Evolutionary conservation across 352 stramenopile species (phyloP).

Genomic region (Phytophthora citricola): DNA sequence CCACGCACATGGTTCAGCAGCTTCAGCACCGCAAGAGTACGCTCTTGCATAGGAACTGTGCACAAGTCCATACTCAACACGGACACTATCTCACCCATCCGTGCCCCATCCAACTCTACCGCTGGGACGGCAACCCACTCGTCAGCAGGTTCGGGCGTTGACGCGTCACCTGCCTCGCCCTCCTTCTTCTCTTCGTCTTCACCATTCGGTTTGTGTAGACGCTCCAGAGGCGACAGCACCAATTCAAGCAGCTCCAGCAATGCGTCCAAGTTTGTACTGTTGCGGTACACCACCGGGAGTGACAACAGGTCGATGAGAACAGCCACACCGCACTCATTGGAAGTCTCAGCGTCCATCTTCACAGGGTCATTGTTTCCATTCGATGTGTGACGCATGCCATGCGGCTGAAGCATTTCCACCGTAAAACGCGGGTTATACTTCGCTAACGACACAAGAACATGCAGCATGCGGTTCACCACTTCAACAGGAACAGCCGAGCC

Average conservation of each 20-base stretch:
- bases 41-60: conserved; percentile 83
- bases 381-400: conserved; percentile 54
- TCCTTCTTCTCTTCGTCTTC: conserved; percentile 61
- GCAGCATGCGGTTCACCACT: conserved; percentile 90
- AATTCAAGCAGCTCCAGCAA: conserved; percentile 93
- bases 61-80: conserved; percentile 85
- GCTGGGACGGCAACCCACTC: conserved; percentile 80
- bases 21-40: conserved; percentile 81
- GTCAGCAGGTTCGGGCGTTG: conserved; percentile 24
- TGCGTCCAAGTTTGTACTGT: conserved; percentile 92
- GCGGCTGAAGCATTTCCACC: conserved; percentile 84
- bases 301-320: conserved; percentile 92
- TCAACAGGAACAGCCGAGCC: conserved; percentile 71
- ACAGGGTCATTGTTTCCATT: conserved; percentile 10
- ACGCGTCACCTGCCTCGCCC: conserved; percentile 28
- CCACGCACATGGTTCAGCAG: conserved; percentile 68
- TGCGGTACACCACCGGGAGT: conserved; percentile 85
- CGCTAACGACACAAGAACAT: conserved; percentile 85
- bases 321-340: conserved; percentile 52
- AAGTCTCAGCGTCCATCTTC: conserved; percentile 26
- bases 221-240: conserved; percentile 87
- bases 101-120: conserved; percentile 56
- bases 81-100: conserved; percentile 68
- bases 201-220: conserved; percentile 61
- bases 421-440: conserved; percentile 93